Base-by-base conservation (phyloP, 2,329 filamentous ascomycete species). In the Diplocarpon mali region DNA sequence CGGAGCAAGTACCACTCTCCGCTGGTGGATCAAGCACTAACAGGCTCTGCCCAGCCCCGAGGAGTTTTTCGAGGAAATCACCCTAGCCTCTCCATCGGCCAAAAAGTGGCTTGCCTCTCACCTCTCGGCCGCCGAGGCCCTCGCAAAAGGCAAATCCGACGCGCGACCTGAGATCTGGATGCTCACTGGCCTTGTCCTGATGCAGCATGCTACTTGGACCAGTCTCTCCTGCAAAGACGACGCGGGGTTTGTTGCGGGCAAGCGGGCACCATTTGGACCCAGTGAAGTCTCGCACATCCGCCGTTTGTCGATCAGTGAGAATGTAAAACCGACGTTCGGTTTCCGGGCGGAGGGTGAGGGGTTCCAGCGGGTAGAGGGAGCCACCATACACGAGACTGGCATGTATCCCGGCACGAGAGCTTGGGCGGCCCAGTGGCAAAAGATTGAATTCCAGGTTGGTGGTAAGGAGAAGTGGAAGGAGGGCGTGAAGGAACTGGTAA, bases 131-230 rank as follows among this genome's bases (percentile, higher is more conserved):
- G 47, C 53, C 16, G 46, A 49, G 40, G 35, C 30, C 27, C 46
- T 56, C 30, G 24, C 37, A 2, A 46, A 50, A 27, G 34, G 27
- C 14, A 42, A 42, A 15, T 40, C 47, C 2, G 17, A 38, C 24
- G 35, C 42, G 2, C 20, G 34, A 27, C 51, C 50, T 2, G 35
- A 50, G 10, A 53, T 55, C 12, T 57, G 51, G 51, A 50, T 57
- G 47, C 42, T 53, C 6, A 57, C 54, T 3, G 54, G 54, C 4
- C 37, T 57, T 9, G 45, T 57, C 16, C 49, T 57, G 24, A 55
- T 57, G 52, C 52, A 50, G 27, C 54, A 57, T 35, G 50, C 54
- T 9, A 57, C 54, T 28, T 57, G 54, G 54, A 53, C 49, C 0
- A 38, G 24, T 17, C 44, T 57, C 10, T 51, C 52, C 2, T 47